phyloP scores from a whole-genome alignment of 2,329 filamentous ascomycete species.

The Monosporascus sp. region DNA sequence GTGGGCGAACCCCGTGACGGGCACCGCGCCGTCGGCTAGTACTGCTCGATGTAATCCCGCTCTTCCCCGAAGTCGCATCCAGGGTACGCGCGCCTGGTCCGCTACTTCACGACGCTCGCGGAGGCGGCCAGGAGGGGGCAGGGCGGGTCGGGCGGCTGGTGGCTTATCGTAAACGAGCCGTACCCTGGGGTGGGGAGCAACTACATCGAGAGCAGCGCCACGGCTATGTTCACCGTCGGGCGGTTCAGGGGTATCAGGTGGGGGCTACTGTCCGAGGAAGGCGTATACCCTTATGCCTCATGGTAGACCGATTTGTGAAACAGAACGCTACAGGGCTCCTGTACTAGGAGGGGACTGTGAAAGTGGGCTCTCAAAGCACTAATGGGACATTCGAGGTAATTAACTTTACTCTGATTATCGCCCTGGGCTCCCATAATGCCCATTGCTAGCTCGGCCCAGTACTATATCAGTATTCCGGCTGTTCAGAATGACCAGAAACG shows the following conservation, averaged over 20 bases:
- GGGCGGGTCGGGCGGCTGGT: slow-evolving; percentile 49
- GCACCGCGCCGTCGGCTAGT: slow-evolving; percentile 46
- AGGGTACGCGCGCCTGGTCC: slow-evolving; percentile 31
- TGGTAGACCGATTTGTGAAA: slow-evolving; percentile 41
- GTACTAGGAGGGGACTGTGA: slow-evolving; percentile 46
- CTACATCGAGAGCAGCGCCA: slow-evolving; percentile 56
- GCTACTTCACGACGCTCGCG: slow-evolving; percentile 37
- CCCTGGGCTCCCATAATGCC: background rate
- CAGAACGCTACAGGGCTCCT: slow-evolving; percentile 41
- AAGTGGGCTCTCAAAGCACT: slow-evolving; percentile 43
- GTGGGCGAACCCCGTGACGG: slow-evolving; percentile 41
- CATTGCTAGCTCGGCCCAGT: background rate
- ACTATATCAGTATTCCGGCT: background rate
- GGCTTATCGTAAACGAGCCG: slow-evolving; percentile 49
- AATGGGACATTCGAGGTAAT: slow-evolving; percentile 44
- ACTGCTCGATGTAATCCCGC: slow-evolving; percentile 43
- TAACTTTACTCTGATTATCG: background rate
- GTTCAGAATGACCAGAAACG: background rate
- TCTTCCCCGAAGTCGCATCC: slow-evolving; percentile 32
- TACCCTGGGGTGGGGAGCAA: slow-evolving; percentile 46
- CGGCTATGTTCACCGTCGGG: slow-evolving; percentile 53
- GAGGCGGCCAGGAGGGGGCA: slow-evolving; percentile 36
- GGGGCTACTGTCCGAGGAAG: slow-evolving; percentile 30
- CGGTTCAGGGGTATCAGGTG: slow-evolving; percentile 41
- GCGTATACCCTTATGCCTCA: slow-evolving; percentile 39